phyloP scores from a whole-genome alignment of 352 stramenopile species.

The Phytophthora lateralis region DNA sequence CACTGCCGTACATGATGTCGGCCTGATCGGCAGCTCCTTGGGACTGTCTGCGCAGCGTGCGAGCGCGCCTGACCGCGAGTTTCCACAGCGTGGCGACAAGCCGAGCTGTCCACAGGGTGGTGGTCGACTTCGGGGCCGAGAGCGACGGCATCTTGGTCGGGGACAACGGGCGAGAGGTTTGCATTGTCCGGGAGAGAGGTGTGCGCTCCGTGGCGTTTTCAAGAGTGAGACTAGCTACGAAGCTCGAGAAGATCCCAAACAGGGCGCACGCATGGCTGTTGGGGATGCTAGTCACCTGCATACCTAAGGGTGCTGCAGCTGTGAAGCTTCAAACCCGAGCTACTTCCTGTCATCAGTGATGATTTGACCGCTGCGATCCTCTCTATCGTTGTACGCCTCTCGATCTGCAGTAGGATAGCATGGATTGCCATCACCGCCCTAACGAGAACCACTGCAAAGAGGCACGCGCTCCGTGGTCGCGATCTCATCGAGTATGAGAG shows the following conservation, averaged over 20 bases:
- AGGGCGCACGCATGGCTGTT: conserved; percentile 18
- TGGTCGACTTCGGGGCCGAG: conserved; percentile 10
- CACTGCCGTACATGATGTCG: conserved; percentile 20
- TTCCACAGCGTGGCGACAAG: conserved; percentile 37
- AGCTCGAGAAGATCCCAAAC: background rate
- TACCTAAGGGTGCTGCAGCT: conserved; percentile 25
- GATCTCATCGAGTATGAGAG: conserved; percentile 7
- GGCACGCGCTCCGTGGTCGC: background rate
- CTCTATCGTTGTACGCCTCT: background rate
- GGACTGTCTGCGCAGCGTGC: conserved; percentile 16
- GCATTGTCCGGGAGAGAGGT: conserved; percentile 18
- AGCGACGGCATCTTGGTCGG: conserved; percentile 15
- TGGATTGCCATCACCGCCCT: background rate
- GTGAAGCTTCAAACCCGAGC: conserved; percentile 12
- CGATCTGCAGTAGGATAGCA: background rate
- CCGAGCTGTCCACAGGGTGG: conserved; percentile 28
- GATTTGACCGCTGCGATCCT: conserved; percentile 6
- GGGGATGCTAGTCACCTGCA: conserved; percentile 10
- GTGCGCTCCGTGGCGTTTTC: conserved; percentile 13
- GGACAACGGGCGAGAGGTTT: conserved; percentile 11
- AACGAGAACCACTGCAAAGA: background rate
- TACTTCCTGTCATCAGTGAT: conserved; percentile 20
- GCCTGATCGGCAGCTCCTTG: background rate
- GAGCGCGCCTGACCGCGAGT: conserved; percentile 28
- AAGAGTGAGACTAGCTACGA: conserved; percentile 17